phyloP scores from a whole-genome alignment of 805 yeast species.

The Suhomyces vadensis region DNA sequence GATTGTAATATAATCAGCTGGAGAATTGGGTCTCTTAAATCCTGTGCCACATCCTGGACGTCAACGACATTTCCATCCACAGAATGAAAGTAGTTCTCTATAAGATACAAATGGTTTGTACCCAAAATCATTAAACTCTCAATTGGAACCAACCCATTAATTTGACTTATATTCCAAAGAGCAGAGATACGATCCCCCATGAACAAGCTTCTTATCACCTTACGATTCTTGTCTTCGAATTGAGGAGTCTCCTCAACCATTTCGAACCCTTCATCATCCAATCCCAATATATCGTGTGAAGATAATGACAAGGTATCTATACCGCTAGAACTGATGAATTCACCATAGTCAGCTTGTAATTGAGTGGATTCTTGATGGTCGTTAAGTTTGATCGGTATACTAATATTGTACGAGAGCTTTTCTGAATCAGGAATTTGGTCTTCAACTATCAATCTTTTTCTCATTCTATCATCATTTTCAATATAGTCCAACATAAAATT shows the following conservation, averaged over 20 bases:
- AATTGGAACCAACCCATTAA: constrained; percentile 72
- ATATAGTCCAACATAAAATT: constrained; percentile 61
- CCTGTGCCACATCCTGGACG: constrained; percentile 61
- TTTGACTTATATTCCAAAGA: constrained; percentile 73
- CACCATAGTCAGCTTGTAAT: neutral
- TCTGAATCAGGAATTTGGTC: constrained; percentile 49
- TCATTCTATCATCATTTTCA: constrained; percentile 69
- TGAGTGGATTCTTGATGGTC: constrained; percentile 14
- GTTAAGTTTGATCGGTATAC: constrained; percentile 34
- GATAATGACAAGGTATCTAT: constrained; percentile 30
- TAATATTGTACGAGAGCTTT: constrained; percentile 41
- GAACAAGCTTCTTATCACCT: constrained; percentile 65
- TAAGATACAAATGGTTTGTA: constrained; percentile 59
- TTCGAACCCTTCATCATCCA: constrained; percentile 41
- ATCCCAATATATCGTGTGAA: constrained; percentile 12
- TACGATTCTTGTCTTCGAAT: constrained; percentile 70
- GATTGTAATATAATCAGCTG: constrained; percentile 59
- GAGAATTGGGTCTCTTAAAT: constrained; percentile 66
- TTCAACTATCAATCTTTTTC: constrained; percentile 59
- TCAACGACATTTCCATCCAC: constrained; percentile 56
- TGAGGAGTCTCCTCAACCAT: constrained; percentile 31
- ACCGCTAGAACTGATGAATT: constrained; percentile 18
- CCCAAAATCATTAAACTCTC: constrained; percentile 80
- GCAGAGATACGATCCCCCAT: constrained; percentile 71
- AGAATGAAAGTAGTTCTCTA: constrained; percentile 67